Base-by-base conservation (phyloP, 1,139 yeast genomes). In the Pichia sp. region DNA sequence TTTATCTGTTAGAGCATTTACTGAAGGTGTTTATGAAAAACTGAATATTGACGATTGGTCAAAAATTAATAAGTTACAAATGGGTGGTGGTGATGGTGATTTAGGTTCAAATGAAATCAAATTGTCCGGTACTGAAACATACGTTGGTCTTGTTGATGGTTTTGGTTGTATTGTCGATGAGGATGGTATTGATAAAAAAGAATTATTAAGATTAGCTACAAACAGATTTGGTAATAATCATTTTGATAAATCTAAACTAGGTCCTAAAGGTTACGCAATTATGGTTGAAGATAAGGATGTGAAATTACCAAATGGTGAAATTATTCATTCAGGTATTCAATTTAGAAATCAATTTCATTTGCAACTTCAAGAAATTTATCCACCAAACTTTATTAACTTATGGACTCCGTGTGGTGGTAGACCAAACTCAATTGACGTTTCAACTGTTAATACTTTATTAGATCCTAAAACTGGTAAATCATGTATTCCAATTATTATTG, bases 51-150 rank as follows among this genome's bases (percentile, higher is more conserved):
- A 73, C 44, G 81, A 84, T 59, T 72, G 79, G 56, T 72, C 79
- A 39, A 66, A 66, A 45, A 79, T 91, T 55, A 78, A 77, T 63
- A 93, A 93, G 72, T 75, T 93, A 67, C 99, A 93, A 74, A 93
- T 98, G 53, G 99, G 98, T 72, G 99, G 99, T 46, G 99, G 99
- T 57, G 98, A 93, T 72, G 99, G 99, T 65, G 99, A 93, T 71
- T 78, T 93, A 64, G 99, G 99, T 41, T 87, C 96, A 48, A 91
- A 91, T 69, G 99, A 93, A 73, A 93, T 93, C 63, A 75, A 88
- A 61, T 77, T 91, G 57, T 88, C 97, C 5, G 70, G 71, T 44
- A 79, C 83, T 53, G 99, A 93, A 72, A 78, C 74, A 53, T 93
- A 93, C 67, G 85, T 90, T 60, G 96, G 90, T 54, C 73, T 93